Base-by-base conservation (phyloP, 331 rosid species). In the Malus hybrid region DNA sequence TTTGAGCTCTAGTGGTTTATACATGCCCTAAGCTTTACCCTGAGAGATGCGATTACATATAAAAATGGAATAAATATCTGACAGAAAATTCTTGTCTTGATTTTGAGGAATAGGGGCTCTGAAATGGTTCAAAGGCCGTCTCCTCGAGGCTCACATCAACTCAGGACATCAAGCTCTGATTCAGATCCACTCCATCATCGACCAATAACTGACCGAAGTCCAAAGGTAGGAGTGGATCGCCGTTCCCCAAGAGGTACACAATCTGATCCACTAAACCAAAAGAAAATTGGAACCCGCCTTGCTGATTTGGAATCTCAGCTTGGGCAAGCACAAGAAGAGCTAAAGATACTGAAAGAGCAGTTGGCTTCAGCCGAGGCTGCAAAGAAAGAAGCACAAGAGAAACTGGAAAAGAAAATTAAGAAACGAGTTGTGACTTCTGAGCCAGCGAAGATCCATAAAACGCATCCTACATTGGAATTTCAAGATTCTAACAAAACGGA, bases 251-350 rank as follows among this genome's bases (percentile, higher is more conserved):
- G 94, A 85, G 80, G 92, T 18, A 19, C 87, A 67, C 96, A 87
- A 52, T 77, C 91, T 7, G 96, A 90, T 65, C 62, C 93, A 27
- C 39, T 86, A 4, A 88, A 78, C 63, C 97, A 90, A 84, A 93
- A 88, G 84, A 93, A 93, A 83, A 87, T 93, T 67, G 97, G 97
- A 69, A 93, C 94, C 65, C 92, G 96, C 69, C 87, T 93, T 67
- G 93, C 96, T 27, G 94, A 90, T 79, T 82, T 93, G 80, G 97
- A 93, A 78, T 88, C 93, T 24, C 96, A 93, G 78, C 96, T 93
- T 69, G 94, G 94, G 34, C 96, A 93, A 68, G 97, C 97, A 42
- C 97, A 93, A 44, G 82, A 79, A 69, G 97, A 93, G 76, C 71
- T 93, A 76, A 85, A 76, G 80, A 62, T 46, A 60, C 62, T 93